phyloP scores from a whole-genome alignment of 768 basidiomycete genomes.

The Suillus fuscotomentosus region DNA sequence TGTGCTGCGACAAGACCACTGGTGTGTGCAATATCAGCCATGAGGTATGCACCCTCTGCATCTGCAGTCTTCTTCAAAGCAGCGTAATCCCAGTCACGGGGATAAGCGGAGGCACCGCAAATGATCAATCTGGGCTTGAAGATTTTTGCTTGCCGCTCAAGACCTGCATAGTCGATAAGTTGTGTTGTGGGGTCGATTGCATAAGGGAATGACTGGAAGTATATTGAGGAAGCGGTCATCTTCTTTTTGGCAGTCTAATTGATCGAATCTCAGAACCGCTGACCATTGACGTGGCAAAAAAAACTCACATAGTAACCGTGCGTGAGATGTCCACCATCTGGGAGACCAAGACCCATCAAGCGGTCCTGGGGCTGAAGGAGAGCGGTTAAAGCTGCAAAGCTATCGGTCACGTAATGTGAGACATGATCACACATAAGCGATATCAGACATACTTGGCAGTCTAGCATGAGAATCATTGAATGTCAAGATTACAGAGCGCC shows the following conservation, averaged over 20 bases:
- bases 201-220: constrained; percentile 99
- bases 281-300: background rate
- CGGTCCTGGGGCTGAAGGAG: constrained; percentile 96
- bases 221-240: constrained; percentile 99
- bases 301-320: constrained; percentile 90
- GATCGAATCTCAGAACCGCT: constrained; percentile 7
- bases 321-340: constrained; percentile 96
- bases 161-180: constrained; percentile 82
- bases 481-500: constrained; percentile 15
- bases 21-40: constrained; percentile 98
- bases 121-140: constrained; percentile 96
- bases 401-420: constrained; percentile 30
- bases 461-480: constrained; percentile 32
- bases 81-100: constrained; percentile 96
- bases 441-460: constrained; percentile 76
- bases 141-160: constrained; percentile 84
- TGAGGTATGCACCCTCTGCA: constrained; percentile 87
- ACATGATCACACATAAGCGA: background rate
- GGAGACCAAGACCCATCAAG: constrained; percentile 97
- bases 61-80: constrained; percentile 78
- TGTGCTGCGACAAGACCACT: constrained; percentile 92
- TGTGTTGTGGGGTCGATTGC: constrained; percentile 78
- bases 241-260: constrained; percentile 95
- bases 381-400: constrained; percentile 96
- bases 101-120: constrained; percentile 98